Evolutionary conservation across 2,329 filamentous ascomycete genomes (phyloP), one percentile per base, ranked within the genome.

Genomic region (Calonectria leucothoes): DNA sequence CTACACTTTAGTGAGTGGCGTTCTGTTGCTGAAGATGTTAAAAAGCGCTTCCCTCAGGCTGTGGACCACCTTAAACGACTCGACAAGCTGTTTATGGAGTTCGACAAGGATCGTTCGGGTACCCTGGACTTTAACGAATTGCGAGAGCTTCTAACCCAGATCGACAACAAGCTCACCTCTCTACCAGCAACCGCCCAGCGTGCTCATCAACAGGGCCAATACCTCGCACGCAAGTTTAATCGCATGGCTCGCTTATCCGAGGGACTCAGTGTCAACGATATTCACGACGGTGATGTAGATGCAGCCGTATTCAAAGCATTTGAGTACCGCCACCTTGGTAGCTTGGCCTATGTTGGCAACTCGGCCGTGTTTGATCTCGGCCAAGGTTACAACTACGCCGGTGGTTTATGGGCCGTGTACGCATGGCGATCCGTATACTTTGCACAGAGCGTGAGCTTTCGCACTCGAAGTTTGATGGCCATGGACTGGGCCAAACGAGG

Each of bases 401-500:
- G 97, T 65, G 97, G 97, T 0, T 85, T 99, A 57, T 90, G 97
- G 89, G 97, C 96, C 0, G 96, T 98, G 63, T 99, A 99, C 84
- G 91, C 98, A 39, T 99, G 97, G 97, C 89, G 97, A 75, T 96
- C 95, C 76, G 93, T 98, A 17, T 99, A 99, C 86, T 99, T 99
- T 87, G 95, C 97, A 15, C 95, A 99, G 88, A 98, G 95, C 82
- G 97, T 99, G 61, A 98, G 96, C 84, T 90, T 98, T 73, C 89
- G 97, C 78, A 99, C 97, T 31, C 91, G 96, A 75, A 91, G 95
- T 76, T 85, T 99, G 81, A 88, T 99, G 85, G 95, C 95, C 23
- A 98, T 99, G 97, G 97, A 99, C 84, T 99, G 97, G 97, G 93
- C 92, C n/a, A 99, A 98, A 91, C 90, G 97, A 83, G 94, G 95